phyloP scores from a whole-genome alignment of 2,329 filamentous ascomycete species.

The Aureobasidium pullulans region DNA sequence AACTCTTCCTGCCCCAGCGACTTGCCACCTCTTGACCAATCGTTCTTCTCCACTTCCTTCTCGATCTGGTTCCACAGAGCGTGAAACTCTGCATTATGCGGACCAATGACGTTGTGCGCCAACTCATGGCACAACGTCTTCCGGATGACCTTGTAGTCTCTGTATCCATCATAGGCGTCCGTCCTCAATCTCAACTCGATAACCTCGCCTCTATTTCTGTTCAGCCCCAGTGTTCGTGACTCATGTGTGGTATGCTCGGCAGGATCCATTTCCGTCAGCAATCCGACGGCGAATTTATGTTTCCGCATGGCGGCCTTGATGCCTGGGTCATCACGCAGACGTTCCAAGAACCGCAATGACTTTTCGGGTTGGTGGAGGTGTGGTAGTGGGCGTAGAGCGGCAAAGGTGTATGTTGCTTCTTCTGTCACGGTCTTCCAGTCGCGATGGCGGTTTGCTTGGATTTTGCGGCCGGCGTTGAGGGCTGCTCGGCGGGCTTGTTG shows the following conservation, averaged over 20 bases:
- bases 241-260: conserved; percentile 73
- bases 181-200: conserved; percentile 89
- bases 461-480: conserved; percentile 32
- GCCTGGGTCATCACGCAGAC: conserved; percentile 73
- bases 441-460: conserved; percentile 27
- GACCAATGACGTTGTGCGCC: conserved; percentile 79
- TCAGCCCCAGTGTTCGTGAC: conserved; percentile 75
- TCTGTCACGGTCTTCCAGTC: conserved; percentile 45
- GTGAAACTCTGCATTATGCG: conserved; percentile 87
- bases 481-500: conserved; percentile 32
- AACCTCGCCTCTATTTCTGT: conserved; percentile 78
- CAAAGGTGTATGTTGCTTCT: conserved; percentile 72
- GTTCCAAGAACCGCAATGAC: conserved; percentile 63
- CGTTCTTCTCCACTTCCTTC: conserved; percentile 69
- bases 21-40: conserved; percentile 67
- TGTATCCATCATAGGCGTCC: conserved; percentile 86
- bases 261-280: conserved; percentile 95
- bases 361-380: conserved; percentile 71
- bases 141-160: conserved; percentile 85
- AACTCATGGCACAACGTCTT: conserved; percentile 93
- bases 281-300: conserved; percentile 74
- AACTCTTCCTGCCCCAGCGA: conserved; percentile 53
- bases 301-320: conserved; percentile 76
- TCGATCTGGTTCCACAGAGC: conserved; percentile 81
- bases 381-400: conserved; percentile 63